phyloP scores from a whole-genome alignment of 176 grass and related monocot genomes.

The Aegilops speltoides region DNA sequence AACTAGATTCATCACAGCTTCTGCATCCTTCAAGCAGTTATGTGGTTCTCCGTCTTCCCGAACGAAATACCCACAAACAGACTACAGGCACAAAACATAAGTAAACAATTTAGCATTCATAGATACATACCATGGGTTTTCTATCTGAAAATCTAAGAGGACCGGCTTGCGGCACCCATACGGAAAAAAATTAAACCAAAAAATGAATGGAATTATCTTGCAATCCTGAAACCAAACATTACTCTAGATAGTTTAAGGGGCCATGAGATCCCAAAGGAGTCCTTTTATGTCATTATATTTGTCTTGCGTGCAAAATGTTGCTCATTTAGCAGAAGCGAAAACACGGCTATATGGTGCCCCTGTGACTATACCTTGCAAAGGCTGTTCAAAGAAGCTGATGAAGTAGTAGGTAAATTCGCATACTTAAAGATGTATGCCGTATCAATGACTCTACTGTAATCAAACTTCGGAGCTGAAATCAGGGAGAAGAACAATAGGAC shows the following conservation, averaged over 20 bases:
- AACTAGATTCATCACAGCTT: constrained; percentile 80
- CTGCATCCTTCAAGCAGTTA: constrained; percentile 93
- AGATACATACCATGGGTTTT: not conserved
- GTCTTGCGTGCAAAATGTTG: not conserved
- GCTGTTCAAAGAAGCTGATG: constrained; percentile 74
- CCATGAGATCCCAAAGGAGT: not conserved
- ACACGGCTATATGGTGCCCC: not conserved
- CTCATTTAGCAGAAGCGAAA: not conserved
- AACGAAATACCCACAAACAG: constrained; percentile 62
- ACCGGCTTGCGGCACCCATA: not conserved
- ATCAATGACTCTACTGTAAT: constrained; percentile 80
- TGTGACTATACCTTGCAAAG: constrained; percentile 73
- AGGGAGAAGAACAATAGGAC: not conserved
- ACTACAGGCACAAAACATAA: constrained; percentile 48
- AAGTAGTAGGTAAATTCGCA: constrained; percentile 49
- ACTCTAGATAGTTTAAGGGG: not conserved
- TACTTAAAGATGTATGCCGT: constrained; percentile 78
- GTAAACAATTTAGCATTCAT: not conserved
- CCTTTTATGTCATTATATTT: constrained; percentile 6
- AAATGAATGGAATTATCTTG: not conserved
- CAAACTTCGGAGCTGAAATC: constrained; percentile 73
- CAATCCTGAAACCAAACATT: not conserved
- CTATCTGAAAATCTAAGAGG: not conserved
- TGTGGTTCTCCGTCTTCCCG: constrained; percentile 78
- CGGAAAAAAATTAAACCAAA: not conserved